These are phyloP conservation scores for Boletellus sp. DNA, from an alignment of 1,284 basidiomycete genomes.

Conservation along the genomic window DNA sequence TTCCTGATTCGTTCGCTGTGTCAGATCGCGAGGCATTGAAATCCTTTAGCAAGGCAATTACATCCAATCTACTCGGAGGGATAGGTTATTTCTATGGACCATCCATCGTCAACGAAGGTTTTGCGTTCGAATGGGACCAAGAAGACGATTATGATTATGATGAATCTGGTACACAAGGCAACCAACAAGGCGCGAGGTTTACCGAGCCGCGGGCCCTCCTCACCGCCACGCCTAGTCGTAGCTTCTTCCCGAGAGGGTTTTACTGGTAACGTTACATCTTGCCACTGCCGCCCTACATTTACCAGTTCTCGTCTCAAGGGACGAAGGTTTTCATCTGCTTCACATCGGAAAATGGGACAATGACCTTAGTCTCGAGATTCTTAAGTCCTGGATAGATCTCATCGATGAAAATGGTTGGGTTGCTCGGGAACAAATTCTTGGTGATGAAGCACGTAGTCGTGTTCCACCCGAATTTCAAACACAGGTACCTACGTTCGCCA, in stretches of 20 bases:
- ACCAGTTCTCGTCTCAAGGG: conserved; percentile 47
- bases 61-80: conserved; percentile 86
- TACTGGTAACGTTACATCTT: conserved; percentile 63
- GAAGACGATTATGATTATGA: conserved; percentile 57
- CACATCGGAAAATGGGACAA: conserved; percentile 92
- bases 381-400: conserved; percentile 85
- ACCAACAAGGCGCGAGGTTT: conserved; percentile 53
- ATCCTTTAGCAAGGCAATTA: conserved; percentile 81
- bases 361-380: conserved; percentile 85
- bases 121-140: conserved; percentile 87
- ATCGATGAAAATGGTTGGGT: conserved; percentile 96
- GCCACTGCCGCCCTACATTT: conserved; percentile 2
- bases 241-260: conserved; percentile 94
- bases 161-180: conserved; percentile 33
- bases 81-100: conserved; percentile 94
- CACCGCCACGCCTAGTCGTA: conserved; percentile 90
- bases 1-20: conserved; percentile 51
- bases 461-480: conserved; percentile 87
- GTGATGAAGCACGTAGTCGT: conserved; percentile 91
- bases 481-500: conserved; percentile 90
- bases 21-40: conserved; percentile 50
- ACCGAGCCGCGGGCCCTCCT: conserved; percentile 76
- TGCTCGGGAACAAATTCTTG: conserved; percentile 90
- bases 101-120: conserved; percentile 81
- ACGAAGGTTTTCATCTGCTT: conserved; percentile 92